Base-by-base conservation (phyloP, 2,329 filamentous ascomycete species). In the Aspergillus flavus region DNA sequence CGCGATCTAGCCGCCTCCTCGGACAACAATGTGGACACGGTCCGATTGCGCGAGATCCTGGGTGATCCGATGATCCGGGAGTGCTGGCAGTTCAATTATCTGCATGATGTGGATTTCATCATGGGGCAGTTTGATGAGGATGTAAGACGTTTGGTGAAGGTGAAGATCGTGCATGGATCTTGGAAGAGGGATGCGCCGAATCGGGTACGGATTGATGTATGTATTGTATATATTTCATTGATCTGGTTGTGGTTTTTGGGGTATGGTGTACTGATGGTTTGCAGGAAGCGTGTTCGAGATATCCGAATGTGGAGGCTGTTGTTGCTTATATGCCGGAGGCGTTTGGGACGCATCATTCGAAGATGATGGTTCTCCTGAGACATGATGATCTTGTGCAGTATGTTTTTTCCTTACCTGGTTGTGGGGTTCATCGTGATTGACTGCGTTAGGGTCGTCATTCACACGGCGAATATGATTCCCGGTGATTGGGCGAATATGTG, bases 391-490 rank as follows among this genome's bases (percentile, higher is more conserved):
- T 84, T 0, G 91, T 90, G 0, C 91, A 96, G 77, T 82, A 73
- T 63, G 79, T 43, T 11, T 32, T 52, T 1, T 19, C 39, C 23
- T 9, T 23, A 34, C 23, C 43, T 7, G 39, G n/a, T 48, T 26
- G 30, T 11, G 11, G 12, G 16, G 28, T 57, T 57, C 5, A 12
- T 59, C 6, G 50, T 3, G 12, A 12, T 19, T 28, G 39, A 55
- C 23, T 26, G n/a, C 30, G 32, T n/a, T 21, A 82, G 80, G 54
- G 81, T 97, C 6, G 79, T 96, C 61, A 93, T 97, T 34, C 92
- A 96, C 70, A 97, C 93, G 0, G 92, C 93, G 21, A 97, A 97
- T 70, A 93, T 96, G 90, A 94, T 96, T n/a, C 73, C 84, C 4
- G 88, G 89, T 61, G 93, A 97, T 75, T 97, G 93, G 93, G 85